Percentiles rank a stretch among this genome's conserved stretches.
These are phyloP conservation scores for Prototheca cutis DNA, from an alignment of 163 green algal species.

Conservation along the genomic window DNA sequence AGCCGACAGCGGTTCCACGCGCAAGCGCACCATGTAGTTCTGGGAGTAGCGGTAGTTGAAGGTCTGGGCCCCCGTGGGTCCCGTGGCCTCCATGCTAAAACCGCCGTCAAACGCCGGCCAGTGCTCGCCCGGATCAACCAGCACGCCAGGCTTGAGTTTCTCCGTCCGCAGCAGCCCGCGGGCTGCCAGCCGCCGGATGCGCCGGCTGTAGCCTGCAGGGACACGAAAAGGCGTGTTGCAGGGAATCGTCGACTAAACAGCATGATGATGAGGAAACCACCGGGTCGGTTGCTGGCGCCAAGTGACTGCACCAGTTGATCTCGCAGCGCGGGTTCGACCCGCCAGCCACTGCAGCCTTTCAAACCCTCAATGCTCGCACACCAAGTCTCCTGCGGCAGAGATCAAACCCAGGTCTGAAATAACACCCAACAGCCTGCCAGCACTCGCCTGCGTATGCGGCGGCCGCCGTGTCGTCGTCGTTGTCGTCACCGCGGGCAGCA, in stretches of 20 bases:
- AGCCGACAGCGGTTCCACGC: no score
- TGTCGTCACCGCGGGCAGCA: conserved; percentile 14
- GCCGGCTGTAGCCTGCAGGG: conserved; percentile 16
- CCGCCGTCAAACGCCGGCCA: conserved; percentile 33
- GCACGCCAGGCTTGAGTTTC: conserved; percentile 17
- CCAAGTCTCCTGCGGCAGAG: no score
- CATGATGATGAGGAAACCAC: no score
- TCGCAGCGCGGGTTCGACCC: no score
- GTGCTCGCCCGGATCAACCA: conserved; percentile 28
- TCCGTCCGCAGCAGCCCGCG: conserved; percentile 22
- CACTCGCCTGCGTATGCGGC: conserved; percentile 12
- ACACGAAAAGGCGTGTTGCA: background rate
- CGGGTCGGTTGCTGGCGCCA: no score
- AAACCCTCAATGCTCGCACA: no score
- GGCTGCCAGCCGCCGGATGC: conserved; percentile 33
- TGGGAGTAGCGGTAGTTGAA: conserved; percentile 23
- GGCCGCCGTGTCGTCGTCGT: background rate
- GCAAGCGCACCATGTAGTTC: conserved; percentile 30
- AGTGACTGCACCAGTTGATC: no score
- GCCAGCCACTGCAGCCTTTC: no score
- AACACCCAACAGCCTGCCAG: no score
- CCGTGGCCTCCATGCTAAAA: conserved; percentile 24
- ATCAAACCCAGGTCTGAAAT: no score
- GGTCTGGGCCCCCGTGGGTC: conserved; percentile 6
- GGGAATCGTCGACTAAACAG: background rate